phyloP scores from a whole-genome alignment of 768 basidiomycete species.

The Cyclocybe aegerita region DNA sequence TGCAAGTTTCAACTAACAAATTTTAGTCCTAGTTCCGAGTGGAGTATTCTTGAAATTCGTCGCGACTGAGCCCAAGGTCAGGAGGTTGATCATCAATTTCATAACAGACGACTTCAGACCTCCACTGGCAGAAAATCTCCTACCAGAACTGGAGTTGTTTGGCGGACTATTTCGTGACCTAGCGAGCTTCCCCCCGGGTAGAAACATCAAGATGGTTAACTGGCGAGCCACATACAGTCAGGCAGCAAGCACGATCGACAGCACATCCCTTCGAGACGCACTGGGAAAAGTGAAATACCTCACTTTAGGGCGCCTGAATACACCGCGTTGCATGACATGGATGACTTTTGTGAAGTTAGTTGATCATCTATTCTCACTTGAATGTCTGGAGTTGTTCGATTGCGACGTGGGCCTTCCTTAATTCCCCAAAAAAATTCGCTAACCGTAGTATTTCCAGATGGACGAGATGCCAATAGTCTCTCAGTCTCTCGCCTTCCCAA shows the following conservation, averaged over 20 bases:
- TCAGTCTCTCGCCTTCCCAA: not conserved
- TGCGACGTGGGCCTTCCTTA: not conserved
- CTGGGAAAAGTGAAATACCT: not conserved
- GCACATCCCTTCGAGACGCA: not conserved
- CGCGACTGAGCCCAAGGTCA: too few species aligned
- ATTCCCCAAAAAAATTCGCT: too few species aligned
- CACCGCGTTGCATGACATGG: not conserved
- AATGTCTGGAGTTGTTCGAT: conserved; percentile 1
- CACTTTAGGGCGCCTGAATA: not conserved
- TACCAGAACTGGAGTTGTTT: not conserved
- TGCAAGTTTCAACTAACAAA: not conserved
- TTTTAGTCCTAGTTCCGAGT: not conserved
- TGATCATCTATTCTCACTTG: not conserved
- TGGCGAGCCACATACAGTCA: not conserved
- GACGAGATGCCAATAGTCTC: not conserved
- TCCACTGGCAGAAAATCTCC: not conserved
- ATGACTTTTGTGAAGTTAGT: not conserved
- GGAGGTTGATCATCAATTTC: not conserved
- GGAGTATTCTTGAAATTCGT: too few species aligned
- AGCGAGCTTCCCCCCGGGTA: not conserved
- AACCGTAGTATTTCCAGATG: not conserved
- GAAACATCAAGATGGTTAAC: not conserved
- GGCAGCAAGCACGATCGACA: not conserved
- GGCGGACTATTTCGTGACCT: not conserved
- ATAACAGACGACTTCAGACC: not conserved